These are phyloP conservation scores for Cladosporium colombiae DNA, from an alignment of 2,329 filamentous ascomycete genomes.

Conservation along the genomic window DNA sequence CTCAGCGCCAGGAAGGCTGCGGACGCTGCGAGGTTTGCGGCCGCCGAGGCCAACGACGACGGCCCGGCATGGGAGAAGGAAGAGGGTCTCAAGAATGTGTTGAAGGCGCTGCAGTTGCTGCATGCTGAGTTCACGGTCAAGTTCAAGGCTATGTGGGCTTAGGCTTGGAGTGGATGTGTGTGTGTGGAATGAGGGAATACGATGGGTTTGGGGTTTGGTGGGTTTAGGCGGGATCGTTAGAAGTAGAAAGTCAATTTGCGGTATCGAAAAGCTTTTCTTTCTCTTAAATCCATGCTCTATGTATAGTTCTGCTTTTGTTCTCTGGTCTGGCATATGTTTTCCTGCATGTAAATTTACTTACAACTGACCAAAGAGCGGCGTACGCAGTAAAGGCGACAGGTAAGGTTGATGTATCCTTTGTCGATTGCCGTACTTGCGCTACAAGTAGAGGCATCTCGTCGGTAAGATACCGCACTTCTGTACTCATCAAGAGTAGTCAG, in stretches of 20 bases:
- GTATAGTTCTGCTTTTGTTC: not conserved
- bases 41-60: conserved; percentile 11
- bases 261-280: not conserved
- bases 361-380: not conserved
- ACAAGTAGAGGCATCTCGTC: not conserved
- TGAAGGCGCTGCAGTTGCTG: conserved; percentile 20
- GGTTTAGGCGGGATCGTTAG: not conserved
- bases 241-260: not conserved
- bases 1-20: conserved; percentile 17
- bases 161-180: not conserved
- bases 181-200: not conserved
- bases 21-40: conserved; percentile 13
- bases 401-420: not conserved
- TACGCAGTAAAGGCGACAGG: not conserved
- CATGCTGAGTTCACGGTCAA: conserved; percentile 60
- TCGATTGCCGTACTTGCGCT: not conserved
- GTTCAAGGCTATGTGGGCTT: conserved; percentile 62
- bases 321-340: not conserved
- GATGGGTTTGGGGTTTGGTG: not conserved
- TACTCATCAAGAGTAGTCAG: not conserved
- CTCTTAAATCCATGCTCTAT: not conserved
- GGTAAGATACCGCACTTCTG: not conserved
- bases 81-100: conserved; percentile 18
- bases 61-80: conserved; percentile 19
- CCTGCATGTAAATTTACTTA: not conserved